phyloP scores from a whole-genome alignment of 192 early-diverging fungal species.

The Entomortierella chlamydospora region DNA sequence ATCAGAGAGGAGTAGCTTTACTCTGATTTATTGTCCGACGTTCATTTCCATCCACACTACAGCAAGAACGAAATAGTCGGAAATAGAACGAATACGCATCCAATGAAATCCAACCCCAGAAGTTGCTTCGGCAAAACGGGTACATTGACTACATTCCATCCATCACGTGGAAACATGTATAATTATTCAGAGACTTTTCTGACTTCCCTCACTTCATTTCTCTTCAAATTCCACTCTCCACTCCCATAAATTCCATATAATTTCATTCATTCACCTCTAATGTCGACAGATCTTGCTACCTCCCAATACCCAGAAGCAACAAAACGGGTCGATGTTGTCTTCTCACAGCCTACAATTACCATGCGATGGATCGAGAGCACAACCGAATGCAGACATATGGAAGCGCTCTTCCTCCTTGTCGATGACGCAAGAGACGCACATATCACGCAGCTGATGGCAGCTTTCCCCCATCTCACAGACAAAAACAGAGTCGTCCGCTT shows the following conservation, averaged over 20 bases:
- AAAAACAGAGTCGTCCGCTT: conserved; percentile 41
- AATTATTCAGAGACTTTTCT: neutral
- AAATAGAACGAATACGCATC: neutral
- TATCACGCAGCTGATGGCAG: conserved; percentile 17
- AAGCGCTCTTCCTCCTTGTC: conserved; percentile 37
- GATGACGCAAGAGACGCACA: conserved; percentile 45
- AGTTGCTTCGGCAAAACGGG: conserved; percentile 16
- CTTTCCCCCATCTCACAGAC: conserved; percentile 21
- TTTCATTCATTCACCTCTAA: neutral
- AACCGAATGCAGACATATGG: conserved; percentile 41
- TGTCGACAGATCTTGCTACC: conserved; percentile 21
- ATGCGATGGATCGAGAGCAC: conserved; percentile 41
- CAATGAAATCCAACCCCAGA: conserved; percentile 15
- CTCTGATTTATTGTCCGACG: neutral
- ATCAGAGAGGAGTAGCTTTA: neutral
- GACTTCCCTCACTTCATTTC: neutral
- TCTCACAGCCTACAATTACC: conserved; percentile 12
- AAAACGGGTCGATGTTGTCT: conserved; percentile 29
- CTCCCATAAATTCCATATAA: neutral
- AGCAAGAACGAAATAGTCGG: neutral
- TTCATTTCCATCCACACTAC: neutral
- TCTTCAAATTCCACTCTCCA: conserved; percentile 8
- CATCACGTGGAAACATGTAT: conserved; percentile 15
- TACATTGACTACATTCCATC: neutral
- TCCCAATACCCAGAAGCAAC: conserved; percentile 13